phyloP scores from a whole-genome alignment of 2,329 filamentous ascomycete genomes.

The Pseudogymnoascus sp. region DNA sequence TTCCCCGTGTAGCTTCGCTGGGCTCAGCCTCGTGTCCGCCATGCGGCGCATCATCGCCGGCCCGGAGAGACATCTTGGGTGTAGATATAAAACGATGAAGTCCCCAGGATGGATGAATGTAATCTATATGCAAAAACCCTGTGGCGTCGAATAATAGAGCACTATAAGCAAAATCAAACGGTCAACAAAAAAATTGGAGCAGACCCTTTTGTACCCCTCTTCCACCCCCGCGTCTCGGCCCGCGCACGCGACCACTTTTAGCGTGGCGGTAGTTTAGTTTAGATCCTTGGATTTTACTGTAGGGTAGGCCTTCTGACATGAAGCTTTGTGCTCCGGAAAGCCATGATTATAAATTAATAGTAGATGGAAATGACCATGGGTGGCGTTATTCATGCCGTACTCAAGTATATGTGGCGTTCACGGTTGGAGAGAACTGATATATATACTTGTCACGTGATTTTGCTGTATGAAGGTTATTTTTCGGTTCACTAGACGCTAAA shows the following conservation, averaged over 20 bases:
- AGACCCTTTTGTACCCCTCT: slow-evolving; percentile 6
- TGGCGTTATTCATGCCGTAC: neutral
- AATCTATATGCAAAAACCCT: neutral
- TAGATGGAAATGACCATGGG: neutral
- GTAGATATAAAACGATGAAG: neutral
- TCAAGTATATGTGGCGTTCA: neutral
- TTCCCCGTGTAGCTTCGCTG: neutral
- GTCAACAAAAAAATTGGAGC: neutral
- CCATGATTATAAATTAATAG: neutral
- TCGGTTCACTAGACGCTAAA: neutral
- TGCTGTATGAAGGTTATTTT: neutral
- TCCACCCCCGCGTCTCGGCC: neutral
- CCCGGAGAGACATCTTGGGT: neutral
- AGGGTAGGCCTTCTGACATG: neutral
- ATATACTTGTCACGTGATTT: neutral
- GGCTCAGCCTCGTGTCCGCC: neutral
- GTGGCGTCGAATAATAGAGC: neutral
- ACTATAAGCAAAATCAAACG: neutral
- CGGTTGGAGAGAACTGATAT: neutral
- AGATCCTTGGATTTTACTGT: neutral
- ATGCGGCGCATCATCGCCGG: neutral
- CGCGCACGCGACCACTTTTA: slow-evolving; percentile 2
- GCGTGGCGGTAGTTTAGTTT: slow-evolving; percentile 4
- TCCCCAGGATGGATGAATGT: neutral
- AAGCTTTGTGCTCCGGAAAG: neutral